Base-by-base conservation (phyloP, 164 flowering plant genomes). In the Vitis amurensis region DNA sequence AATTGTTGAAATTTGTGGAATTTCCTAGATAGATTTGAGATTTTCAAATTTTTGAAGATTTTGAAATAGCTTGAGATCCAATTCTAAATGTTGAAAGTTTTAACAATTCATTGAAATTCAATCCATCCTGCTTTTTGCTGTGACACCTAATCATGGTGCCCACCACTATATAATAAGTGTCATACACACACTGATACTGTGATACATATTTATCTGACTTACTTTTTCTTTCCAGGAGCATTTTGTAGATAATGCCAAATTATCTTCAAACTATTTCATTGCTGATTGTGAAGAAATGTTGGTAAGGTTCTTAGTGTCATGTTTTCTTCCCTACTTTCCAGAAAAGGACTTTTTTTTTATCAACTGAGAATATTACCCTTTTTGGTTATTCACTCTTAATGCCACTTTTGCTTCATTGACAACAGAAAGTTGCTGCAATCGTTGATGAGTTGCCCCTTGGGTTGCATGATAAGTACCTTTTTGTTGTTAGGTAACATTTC, bases 381-480 rank as follows among this genome's bases (percentile, higher is more conserved):
- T 15, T 64, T 64, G 11, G 9, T 50, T 19, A 47, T n/a, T 68
- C 56, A n/a, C 11, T 56, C 37, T 37, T 12, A 60, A 14, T 72
- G 58, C 30, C 64, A 30, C 63, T 58, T 50, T 50, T 30, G 11
- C 17, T 66, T 52, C 53, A 11, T 69, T 76, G 73, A 31, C 66
- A 59, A 68, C 91, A 95, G 99, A 91, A 87, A 86, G 93, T 87
- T 67, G 99, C 98, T 56, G 89, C 91, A 55, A 79, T 92, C 53
- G 71, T 95, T 76, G 99, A 95, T 77, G 86, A 88, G 71, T 68
- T 95, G 68, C 97, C 98, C 48, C 88, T 95, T 37, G 73, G 74
- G 50, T 73, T 95, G 87, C 89, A 86, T 44, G 96, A 92, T 13
- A 92, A 95, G 78, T 95, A 89, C 80, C 89, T 92, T 52, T 95